Base-by-base conservation (phyloP, 257 asterid species). In the Apocynum venetum region DNA sequence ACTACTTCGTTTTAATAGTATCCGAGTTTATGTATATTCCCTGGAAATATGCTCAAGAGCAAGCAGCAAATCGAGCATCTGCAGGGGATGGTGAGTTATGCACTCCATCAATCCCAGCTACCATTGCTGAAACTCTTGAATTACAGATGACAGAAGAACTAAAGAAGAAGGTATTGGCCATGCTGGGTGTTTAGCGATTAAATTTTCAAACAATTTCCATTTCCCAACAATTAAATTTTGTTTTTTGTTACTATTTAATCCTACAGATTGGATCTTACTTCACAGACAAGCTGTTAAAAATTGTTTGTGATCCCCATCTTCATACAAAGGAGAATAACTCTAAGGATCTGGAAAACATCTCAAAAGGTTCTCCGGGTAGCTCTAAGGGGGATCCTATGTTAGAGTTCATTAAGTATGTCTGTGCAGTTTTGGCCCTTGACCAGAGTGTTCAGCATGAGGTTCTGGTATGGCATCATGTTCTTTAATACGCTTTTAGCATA, bases 391-490 rank as follows among this genome's bases (percentile, higher is more conserved):
- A 90, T 83, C 91, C 87, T 80, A 92, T 96, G 75, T 87, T 95
- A 69, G 98, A 93, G 87, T 95, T 95, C 84, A 90, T 95, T 82
- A 95, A 95, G 89, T 82, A 91, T 84, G 92, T 91, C 75, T 93
- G 94, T 80, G 97, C 97, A 61, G 98, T 91, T 86, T 85, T 95
- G 87, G 90, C 93, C 82, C 97, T 95, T 80, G 99, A 95, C 87
- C 91, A 89, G 82, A 90, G 85, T 74, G 98, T 95, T 85, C 97
- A 93, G 88, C 96, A 95, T 86, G 98, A 95, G 86, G 92, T 95
- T 80, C 91, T 95, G 96, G 98, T 95, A 95, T 82, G 70, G 83
- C 81, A 79, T 67, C 47, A 51, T 75, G 67, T 14, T 72, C 66
- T 56, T 56, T 61, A 13, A 10, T 9, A 11, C 36, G 47, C 75